Conservation (phyloP, 345 rosid genomes). For the Pistacia vera region DNA sequence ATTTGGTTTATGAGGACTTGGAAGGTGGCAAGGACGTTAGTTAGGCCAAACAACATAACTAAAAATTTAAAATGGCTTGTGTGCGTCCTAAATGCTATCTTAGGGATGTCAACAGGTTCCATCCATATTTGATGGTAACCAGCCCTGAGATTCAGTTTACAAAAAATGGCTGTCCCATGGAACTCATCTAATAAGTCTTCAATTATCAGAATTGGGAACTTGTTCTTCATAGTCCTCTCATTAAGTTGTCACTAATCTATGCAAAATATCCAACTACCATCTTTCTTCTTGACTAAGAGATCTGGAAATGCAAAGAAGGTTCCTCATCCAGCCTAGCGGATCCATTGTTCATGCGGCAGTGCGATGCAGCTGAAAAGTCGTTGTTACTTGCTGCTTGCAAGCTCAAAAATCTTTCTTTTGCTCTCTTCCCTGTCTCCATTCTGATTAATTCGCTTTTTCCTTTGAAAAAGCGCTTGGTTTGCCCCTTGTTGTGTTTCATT, state of each 20-base stretch:
- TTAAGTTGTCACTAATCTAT: too few relatives aligned
- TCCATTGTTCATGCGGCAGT: too few relatives aligned
- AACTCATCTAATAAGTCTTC: not conserved
- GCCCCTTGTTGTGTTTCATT: not conserved
- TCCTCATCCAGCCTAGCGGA: too few relatives aligned
- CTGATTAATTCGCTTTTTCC: not conserved
- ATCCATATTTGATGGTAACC: not conserved
- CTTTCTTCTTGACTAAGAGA: too few relatives aligned
- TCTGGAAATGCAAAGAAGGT: too few relatives aligned
- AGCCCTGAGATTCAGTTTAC: not conserved
- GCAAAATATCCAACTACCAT: too few relatives aligned
- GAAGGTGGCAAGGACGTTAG: not conserved
- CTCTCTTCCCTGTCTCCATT: not conserved
- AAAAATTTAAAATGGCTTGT: slow-evolving; percentile 7
- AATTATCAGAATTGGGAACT: not conserved
- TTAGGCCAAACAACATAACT: not conserved
- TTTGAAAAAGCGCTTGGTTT: not conserved
- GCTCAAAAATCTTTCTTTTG: too few relatives aligned
- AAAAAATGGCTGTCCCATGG: not conserved
- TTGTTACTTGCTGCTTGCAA: too few relatives aligned
- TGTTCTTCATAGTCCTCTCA: too few relatives aligned
- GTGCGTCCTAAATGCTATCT: not conserved
- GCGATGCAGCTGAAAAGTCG: too few relatives aligned
- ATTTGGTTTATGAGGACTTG: not conserved
- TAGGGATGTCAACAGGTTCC: not conserved